Evolutionary conservation across 345 rosid species (phyloP), one percentile per base, ranked within the genome.

Genomic region (Populus simonii): DNA sequence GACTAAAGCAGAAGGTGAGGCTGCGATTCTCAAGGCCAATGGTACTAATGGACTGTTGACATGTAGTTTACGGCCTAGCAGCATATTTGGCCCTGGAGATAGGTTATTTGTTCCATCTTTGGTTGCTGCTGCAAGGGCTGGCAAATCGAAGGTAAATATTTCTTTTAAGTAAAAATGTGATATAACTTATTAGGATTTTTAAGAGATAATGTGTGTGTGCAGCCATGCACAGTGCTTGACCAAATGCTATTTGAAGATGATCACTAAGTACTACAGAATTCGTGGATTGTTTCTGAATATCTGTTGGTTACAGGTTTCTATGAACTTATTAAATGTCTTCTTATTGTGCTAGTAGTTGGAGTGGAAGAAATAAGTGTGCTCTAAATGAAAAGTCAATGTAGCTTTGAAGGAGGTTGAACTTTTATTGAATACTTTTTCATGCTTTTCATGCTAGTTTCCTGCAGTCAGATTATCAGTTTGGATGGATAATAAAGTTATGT

Each of bases 81-180:
- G 94, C 72, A 92, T 95, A 78, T 95, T 95, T 79, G 98, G 99
- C 63, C 98, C 99, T 39, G 99, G 99, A 71, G 98, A 95, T 88
- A 89, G 74, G 87, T 83, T 93, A 84, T 76, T 95, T 70, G 87
- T 93, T 83, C 99, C 99, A 15, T 87, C 99, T 22, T 87, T 95
- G 78, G 91, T 85, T 72, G 86, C 87, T 80, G 94, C 97, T 69
- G 98, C 94, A 27, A 90, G 87, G 78, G 97, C 96, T 35, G 98
- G 99, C 55, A 93, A 95, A 87, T 88, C 90, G 23, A 95, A 93
- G 97, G 99, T 93, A 79, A 73, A 18, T 29, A 63, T 47, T n/a
- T 25, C 74, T 22, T 67, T 57, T n/a, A 9, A 11, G 18, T 77
- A 41, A n/a, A 3, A 23, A 23, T 23, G 73, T 33, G 41, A 67